Evolutionary conservation across 2,329 filamentous ascomycete species (phyloP).

Genomic region (Colletotrichum kahawae): DNA sequence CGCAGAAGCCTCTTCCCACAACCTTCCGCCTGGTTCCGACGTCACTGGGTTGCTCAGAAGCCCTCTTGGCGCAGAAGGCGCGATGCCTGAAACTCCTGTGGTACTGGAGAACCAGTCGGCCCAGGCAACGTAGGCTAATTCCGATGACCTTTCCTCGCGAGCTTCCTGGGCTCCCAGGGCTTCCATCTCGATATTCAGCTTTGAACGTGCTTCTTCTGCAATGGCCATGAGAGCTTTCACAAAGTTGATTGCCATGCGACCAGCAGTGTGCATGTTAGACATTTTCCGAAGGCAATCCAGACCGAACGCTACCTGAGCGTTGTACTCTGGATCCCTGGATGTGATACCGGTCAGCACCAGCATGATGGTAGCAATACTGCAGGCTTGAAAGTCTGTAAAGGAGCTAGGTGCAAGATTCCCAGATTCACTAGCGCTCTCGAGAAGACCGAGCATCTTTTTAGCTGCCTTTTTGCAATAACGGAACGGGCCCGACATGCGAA

Average conservation of each 20-base stretch:
- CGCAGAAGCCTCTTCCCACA: slow-evolving; percentile 2
- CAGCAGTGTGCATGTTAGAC: slow-evolving; percentile 34
- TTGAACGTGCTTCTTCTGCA: slow-evolving; percentile 24
- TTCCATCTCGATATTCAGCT: not conserved
- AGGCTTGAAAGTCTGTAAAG: slow-evolving; percentile 44
- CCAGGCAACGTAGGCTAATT: slow-evolving; percentile 23
- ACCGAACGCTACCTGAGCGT: slow-evolving; percentile 31
- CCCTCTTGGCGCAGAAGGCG: not conserved
- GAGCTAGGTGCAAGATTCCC: slow-evolving; percentile 37
- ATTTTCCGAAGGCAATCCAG: slow-evolving; percentile 35
- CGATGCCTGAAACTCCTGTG: not conserved
- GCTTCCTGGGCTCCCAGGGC: accelerated
- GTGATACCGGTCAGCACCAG: slow-evolving; percentile 36
- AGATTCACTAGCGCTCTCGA: slow-evolving; percentile 30
- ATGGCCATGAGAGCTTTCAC: slow-evolving; percentile 27
- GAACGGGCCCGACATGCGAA: not conserved
- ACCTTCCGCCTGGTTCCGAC: not conserved
- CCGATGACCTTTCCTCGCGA: not conserved
- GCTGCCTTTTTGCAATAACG: slow-evolving; percentile 33
- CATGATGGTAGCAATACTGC: slow-evolving; percentile 41
- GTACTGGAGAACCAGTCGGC: slow-evolving; percentile 22
- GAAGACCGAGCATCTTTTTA: slow-evolving; percentile 33
- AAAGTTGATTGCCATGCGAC: slow-evolving; percentile 26
- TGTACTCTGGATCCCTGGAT: slow-evolving; percentile 34
- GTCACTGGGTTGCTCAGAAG: not conserved